Evolutionary conservation across 345 rosid species (phyloP).

Genomic region (Citrus trifoliata): DNA sequence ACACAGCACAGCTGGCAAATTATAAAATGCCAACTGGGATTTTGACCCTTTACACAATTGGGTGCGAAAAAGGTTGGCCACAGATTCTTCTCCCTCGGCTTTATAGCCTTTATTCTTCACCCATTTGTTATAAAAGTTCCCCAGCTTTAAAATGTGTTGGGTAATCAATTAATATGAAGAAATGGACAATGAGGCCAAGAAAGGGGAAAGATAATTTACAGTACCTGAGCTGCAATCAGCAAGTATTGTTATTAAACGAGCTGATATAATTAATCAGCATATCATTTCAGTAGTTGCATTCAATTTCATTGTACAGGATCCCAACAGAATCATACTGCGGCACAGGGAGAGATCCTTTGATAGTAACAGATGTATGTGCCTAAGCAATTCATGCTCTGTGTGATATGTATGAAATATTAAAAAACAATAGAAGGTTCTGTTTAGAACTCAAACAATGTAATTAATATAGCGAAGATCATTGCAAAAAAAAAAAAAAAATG

Average conservation of each 20-base stretch:
- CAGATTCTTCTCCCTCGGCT: neutral
- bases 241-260: constrained; percentile 11
- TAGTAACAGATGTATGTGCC: constrained; percentile 73
- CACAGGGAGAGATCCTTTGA: constrained; percentile 92
- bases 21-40: constrained; percentile 18
- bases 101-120: neutral
- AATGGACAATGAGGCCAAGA: neutral
- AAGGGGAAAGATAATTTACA: neutral
- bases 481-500: neutral
- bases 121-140: neutral
- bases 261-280: constrained; percentile 19
- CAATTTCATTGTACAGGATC: constrained; percentile 96
- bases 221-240: constrained; percentile 15
- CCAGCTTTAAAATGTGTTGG: neutral
- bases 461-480: constrained; percentile 4
- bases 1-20: constrained; percentile 15
- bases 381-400: constrained; percentile 92
- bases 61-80: neutral
- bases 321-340: constrained; percentile 96
- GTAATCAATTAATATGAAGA: no score
- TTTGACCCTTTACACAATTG: neutral
- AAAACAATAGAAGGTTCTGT: neutral
- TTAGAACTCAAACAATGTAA: constrained; percentile 3
- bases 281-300: constrained; percentile 97
- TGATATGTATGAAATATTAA: constrained; percentile 53